Percentiles rank a stretch among this genome's conserved stretches.
These are phyloP conservation scores for Gelatoporia subvermispora DNA, from an alignment of 768 basidiomycete species.

Conservation along the genomic window DNA sequence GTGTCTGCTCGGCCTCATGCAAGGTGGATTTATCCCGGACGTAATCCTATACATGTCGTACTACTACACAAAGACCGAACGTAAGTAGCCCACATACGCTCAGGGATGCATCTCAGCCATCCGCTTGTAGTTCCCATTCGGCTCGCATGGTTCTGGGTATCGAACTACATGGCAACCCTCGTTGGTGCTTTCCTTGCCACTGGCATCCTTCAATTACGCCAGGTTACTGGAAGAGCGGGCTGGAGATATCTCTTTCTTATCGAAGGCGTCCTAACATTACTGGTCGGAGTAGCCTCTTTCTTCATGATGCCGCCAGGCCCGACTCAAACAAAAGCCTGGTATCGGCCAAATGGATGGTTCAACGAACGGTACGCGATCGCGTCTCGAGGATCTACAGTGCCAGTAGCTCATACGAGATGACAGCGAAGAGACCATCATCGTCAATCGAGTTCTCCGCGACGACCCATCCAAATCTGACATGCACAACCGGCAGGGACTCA, in stretches of 20 bases:
- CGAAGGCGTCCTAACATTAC: conserved; percentile 46
- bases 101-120: not conserved
- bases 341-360: conserved; percentile 63
- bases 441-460: conserved; percentile 58
- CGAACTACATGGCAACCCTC: conserved; percentile 50
- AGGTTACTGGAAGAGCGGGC: conserved; percentile 48
- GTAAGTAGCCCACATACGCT: conserved; percentile 27
- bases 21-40: conserved; percentile 67
- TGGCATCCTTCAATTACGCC: conserved; percentile 52
- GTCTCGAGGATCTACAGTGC: no score
- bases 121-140: conserved; percentile 48
- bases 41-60: conserved; percentile 62
- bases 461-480: conserved; percentile 64
- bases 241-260: conserved; percentile 59
- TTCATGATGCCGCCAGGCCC: conserved; percentile 59
- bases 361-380: conserved; percentile 40
- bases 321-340: conserved; percentile 58
- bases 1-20: conserved; percentile 51
- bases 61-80: conserved; percentile 55
- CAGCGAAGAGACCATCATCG: conserved; percentile 61
- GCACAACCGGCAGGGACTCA: conserved; percentile 68
- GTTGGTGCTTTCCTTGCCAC: conserved; percentile 60
- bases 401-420: no score
- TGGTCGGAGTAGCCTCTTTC: conserved; percentile 47
- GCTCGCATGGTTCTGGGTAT: conserved; percentile 68